Evolutionary conservation across 208 protist species (phyloP), one percentile per base, ranked within the genome.

Genomic region (Wallacemonas sp.): DNA sequence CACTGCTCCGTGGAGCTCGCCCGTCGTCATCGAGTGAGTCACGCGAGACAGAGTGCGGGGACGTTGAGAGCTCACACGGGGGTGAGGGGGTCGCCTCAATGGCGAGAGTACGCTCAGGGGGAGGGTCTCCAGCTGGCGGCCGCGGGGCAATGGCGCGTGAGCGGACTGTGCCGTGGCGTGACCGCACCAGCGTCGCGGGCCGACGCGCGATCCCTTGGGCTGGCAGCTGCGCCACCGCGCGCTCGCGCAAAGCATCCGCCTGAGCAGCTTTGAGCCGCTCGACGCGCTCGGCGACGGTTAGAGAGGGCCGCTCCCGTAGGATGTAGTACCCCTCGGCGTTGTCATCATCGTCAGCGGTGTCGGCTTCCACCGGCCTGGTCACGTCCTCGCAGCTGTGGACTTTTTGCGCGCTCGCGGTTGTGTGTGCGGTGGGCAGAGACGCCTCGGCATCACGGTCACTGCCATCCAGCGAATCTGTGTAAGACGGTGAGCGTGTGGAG

Each of bases 161-260:
- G 72, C 13, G 54, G 55, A 57, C 50, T 10, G 30, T 38, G 17
- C 88, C 84, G 36, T 81, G 63, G 0, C 76, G 65, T 21, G 71
- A 78, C 24, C 88, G 79, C 8, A 79, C 61, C 8, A 94, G 82
- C 17, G 68, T 73, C 41, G 80, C 70, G 9, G 88, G 88, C 17
- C 88, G 73, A 3, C 75, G 76, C 17, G 85, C 88, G 5, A 94
- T 67, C 15, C 80, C 78, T 8, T 77, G 73, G 19, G 73, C 63
- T 2, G 45, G 50, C 24, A 73, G 67, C 36, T 37, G 13, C 32
- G 65, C 8, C 27, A 72, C 42, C 17, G 75, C 67, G 34, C 66
- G 73, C 42, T 66, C 71, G 24, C 65, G 58, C 5, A 81, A 70
- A n/a, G 74, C 65, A 26, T 76, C 63, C 29, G 84, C 67, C 24